Evolutionary conservation across 2,329 filamentous ascomycete species (phyloP).

Genomic region (Fusarium caatingaense): DNA sequence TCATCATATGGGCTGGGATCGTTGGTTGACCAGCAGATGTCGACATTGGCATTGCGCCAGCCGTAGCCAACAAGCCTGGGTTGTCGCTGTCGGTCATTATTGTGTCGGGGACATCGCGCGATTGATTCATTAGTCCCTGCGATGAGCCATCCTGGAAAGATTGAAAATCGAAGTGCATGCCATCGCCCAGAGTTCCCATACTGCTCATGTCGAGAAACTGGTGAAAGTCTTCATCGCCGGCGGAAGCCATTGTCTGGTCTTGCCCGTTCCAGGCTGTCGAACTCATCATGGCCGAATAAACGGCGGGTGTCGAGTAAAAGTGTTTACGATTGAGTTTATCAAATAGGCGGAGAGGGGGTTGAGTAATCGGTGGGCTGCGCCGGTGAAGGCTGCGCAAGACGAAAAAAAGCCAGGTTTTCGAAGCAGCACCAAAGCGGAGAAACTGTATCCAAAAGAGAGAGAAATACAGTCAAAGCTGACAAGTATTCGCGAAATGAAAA

Average conservation of each 20-base stretch:
- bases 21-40: slow-evolving; percentile 58
- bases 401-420: slow-evolving; percentile 3
- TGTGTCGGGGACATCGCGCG: slow-evolving; percentile 49
- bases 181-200: slow-evolving; percentile 65
- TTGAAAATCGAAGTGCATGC: slow-evolving; percentile 70
- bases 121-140: slow-evolving; percentile 47
- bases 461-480: slow-evolving; percentile 7
- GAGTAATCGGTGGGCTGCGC: slow-evolving; percentile 11
- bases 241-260: slow-evolving; percentile 64
- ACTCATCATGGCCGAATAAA: slow-evolving; percentile 60
- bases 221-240: slow-evolving; percentile 70
- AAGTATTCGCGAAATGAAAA: slow-evolving; percentile 17
- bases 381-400: slow-evolving; percentile 17
- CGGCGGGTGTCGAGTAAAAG: slow-evolving; percentile 26
- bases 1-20: slow-evolving; percentile 60
- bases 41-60: slow-evolving; percentile 58
- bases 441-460: background rate
- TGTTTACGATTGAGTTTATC: slow-evolving; percentile 19
- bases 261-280: slow-evolving; percentile 66
- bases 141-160: slow-evolving; percentile 60
- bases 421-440: slow-evolving; percentile 32
- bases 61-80: slow-evolving; percentile 47
- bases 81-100: slow-evolving; percentile 52
- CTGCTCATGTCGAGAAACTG: slow-evolving; percentile 71
- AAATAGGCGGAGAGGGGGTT: slow-evolving; percentile 27